These are phyloP conservation scores for Ephemerocybe angulata DNA, from an alignment of 768 basidiomycete genomes.

Conservation along the genomic window DNA sequence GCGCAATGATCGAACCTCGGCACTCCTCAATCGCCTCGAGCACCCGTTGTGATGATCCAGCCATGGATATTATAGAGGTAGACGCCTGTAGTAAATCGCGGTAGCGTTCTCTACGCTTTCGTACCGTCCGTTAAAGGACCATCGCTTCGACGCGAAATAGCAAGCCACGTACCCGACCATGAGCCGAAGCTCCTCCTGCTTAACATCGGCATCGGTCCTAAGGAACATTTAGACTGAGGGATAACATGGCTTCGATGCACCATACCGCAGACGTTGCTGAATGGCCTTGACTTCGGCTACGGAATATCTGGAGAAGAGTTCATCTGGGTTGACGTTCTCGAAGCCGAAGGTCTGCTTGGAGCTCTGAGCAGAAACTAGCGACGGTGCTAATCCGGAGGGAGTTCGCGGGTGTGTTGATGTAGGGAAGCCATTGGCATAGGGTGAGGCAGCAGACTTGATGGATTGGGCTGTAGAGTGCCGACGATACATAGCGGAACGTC, in stretches of 20 bases:
- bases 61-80: conserved; percentile 76
- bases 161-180: conserved; percentile 83
- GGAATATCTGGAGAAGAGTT: conserved; percentile 68
- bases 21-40: conserved; percentile 61
- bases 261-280: conserved; percentile 66
- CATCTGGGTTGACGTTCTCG: conserved; percentile 56
- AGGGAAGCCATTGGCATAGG: conserved; percentile 18
- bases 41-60: conserved; percentile 64
- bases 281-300: conserved; percentile 65
- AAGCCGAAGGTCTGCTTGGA: conserved; percentile 14
- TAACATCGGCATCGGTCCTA: conserved; percentile 79
- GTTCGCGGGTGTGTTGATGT: conserved; percentile 5
- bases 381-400: conserved; percentile 9
- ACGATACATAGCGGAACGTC: conserved; percentile 8
- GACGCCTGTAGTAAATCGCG: conserved; percentile 85
- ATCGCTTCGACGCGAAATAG: conserved; percentile 1
- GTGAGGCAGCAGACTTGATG: conserved; percentile 18
- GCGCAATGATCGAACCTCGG: conserved; percentile 47
- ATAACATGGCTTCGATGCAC: conserved; percentile 7
- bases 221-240: conserved; percentile 7
- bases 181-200: conserved; percentile 81
- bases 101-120: conserved; percentile 83
- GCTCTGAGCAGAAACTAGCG: conserved; percentile 11
- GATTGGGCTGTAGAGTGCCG: conserved; percentile 9
- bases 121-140: conserved; percentile 28